These are phyloP conservation scores for Boletellus deceptivus DNA, from an alignment of 1,284 basidiomycete species.

Conservation along the genomic window DNA sequence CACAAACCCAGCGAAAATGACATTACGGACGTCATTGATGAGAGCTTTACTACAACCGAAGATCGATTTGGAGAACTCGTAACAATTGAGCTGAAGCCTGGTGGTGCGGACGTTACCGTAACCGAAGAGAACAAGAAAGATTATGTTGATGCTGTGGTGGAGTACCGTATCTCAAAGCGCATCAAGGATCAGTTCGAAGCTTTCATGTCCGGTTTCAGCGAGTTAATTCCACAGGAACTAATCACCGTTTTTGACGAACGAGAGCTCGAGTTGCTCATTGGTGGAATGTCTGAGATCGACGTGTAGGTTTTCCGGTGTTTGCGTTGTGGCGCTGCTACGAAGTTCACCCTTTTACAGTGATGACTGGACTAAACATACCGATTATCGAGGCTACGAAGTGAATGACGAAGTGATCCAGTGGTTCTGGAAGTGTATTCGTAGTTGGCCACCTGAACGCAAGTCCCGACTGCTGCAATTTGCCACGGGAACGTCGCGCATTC, in stretches of 20 bases:
- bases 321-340: not conserved
- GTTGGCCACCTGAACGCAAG: conserved; percentile 93
- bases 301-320: conserved; percentile 49
- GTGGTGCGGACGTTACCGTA: conserved; percentile 77
- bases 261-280: conserved; percentile 89
- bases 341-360: conserved; percentile 42
- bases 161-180: conserved; percentile 88
- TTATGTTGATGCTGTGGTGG: conserved; percentile 87
- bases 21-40: conserved; percentile 87
- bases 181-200: conserved; percentile 96
- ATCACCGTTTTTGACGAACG: conserved; percentile 96
- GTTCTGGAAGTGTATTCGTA: conserved; percentile 96
- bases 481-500: conserved; percentile 90
- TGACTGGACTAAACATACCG: conserved; percentile 77
- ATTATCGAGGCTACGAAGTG: conserved; percentile 71
- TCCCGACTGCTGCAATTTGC: conserved; percentile 88
- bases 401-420: conserved; percentile 91
- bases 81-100: conserved; percentile 84
- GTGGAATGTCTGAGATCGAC: conserved; percentile 96
- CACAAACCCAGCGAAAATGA: conserved; percentile 66
- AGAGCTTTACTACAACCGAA: conserved; percentile 88
- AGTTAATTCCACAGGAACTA: conserved; percentile 90
- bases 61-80: conserved; percentile 95
- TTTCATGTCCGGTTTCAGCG: conserved; percentile 94
- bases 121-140: conserved; percentile 96